These are phyloP conservation scores for Mortierella sp. DNA, from an alignment of 371 early-diverging fungal species.

Conservation along the genomic window DNA sequence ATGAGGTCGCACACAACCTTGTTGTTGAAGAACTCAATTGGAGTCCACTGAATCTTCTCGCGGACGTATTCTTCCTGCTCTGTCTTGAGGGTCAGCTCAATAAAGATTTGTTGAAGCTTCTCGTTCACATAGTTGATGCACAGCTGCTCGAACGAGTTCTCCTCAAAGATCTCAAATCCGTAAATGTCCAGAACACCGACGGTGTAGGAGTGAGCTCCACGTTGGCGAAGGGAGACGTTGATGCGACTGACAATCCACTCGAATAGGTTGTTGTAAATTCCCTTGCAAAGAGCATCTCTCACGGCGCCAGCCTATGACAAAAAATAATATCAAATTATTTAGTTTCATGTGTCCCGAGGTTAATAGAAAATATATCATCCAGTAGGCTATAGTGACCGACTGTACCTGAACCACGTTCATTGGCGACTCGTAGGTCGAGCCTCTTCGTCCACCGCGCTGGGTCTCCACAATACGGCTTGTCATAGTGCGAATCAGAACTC, in stretches of 20 bases:
- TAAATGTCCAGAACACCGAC: constrained; percentile 98
- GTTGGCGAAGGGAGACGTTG: constrained; percentile 79
- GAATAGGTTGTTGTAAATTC: constrained; percentile 85
- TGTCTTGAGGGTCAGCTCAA: constrained; percentile 96
- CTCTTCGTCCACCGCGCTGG: constrained; percentile 83
- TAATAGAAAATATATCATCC: neutral
- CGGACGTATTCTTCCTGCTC: constrained; percentile 98
- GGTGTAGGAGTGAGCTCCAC: constrained; percentile 73
- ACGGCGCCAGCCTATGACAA: constrained; percentile 70
- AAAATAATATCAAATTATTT: constrained; percentile 1
- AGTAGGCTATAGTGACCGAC: neutral
- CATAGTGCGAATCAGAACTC: constrained; percentile 71
- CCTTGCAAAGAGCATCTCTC: constrained; percentile 90
- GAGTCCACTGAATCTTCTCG: constrained; percentile 99
- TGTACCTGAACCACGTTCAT: constrained; percentile 76
- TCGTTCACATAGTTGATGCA: constrained; percentile 99
- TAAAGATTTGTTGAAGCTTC: constrained; percentile 99
- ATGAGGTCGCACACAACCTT: constrained; percentile 97
- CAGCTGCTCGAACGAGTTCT: constrained; percentile 99
- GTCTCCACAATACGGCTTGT: constrained; percentile 82
- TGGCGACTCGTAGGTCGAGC: constrained; percentile 83
- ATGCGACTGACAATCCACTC: constrained; percentile 92
- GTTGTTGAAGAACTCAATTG: constrained; percentile 99
- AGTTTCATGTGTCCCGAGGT: neutral
- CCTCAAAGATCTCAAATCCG: constrained; percentile 95